Base-by-base conservation (phyloP, 2,329 filamentous ascomycete species). In the Xylaria sp. region DNA sequence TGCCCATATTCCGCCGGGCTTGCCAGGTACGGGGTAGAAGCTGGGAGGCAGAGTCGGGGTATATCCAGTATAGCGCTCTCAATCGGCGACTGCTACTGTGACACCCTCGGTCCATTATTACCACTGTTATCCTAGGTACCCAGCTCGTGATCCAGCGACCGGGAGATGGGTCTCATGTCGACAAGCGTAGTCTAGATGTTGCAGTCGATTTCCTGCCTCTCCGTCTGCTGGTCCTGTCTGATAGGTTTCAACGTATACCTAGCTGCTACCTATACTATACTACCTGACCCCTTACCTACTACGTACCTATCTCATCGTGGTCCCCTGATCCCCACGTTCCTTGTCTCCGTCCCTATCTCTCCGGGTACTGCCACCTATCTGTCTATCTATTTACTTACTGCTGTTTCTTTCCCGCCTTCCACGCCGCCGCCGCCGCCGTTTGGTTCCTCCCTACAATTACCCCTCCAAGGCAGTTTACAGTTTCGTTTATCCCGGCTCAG, bases 261-360 rank as follows among this genome's bases (percentile, higher is more conserved):
- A 55, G 23, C 57, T 58, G 23, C 51, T 63, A 60, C 57, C 61
- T 65, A 18, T 44, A n/a, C 50, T 58, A 16, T 37, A 40, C 53
- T 16, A 58, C 37, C 37, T 44, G 25, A 48, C 60, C 63, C 62
- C 53, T 55, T 65, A 21, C 61, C 59, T 62, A 62, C 59, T 65
- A 21, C 61, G 54, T 62, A 62, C 59, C 60, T 42, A 65, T 65
- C 64, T 55, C 61, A 62, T 64, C 64, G 58, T 50, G 60, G 61
- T 68, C 59, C 66, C 66, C 65, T 44, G 42, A 61, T 66, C 60
- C 63, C 68, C 69, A 68, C 69, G 69, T 70, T 54, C 55, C 48
- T 65, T 35, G 66, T 63, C 63, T 62, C 62, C 54, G 53, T 64
- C 59, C 55, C 54, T 59, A 53, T 66, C 59, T 61, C 47, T 59